phyloP scores from a whole-genome alignment of 805 yeast genomes.

The Barnettozyma californica region DNA sequence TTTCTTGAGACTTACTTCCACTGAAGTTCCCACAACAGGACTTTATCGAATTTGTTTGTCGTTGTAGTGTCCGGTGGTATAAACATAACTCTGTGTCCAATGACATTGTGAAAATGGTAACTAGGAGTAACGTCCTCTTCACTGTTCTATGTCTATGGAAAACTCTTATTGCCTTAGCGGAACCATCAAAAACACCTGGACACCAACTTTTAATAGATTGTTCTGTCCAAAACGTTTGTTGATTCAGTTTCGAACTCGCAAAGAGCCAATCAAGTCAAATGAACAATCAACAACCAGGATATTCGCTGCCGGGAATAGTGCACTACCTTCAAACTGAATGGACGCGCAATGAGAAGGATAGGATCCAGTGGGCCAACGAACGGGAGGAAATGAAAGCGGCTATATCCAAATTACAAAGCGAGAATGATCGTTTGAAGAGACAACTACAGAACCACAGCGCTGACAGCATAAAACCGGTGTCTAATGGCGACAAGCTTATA shows the following conservation, averaged over 20 bases:
- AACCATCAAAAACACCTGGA: background rate
- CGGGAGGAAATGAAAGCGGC: constrained; percentile 52
- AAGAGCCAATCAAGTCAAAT: background rate
- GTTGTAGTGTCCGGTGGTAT: constrained; percentile 67
- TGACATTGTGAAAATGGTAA: background rate
- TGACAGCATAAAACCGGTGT: background rate
- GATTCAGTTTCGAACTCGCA: background rate
- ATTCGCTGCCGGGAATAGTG: constrained; percentile 45
- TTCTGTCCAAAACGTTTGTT: background rate
- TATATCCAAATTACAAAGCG: constrained; percentile 49
- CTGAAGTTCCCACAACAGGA: constrained; percentile 68
- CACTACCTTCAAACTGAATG: constrained; percentile 58
- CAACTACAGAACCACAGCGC: constrained; percentile 1
- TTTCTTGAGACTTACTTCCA: constrained; percentile 53
- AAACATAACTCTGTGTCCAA: constrained; percentile 34
- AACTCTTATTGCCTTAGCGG: background rate
- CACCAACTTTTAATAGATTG: background rate
- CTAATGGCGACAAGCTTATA: background rate
- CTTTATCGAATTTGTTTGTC: constrained; percentile 46
- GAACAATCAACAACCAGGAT: constrained; percentile 5
- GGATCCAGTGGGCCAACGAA: constrained; percentile 57
- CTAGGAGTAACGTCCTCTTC: background rate
- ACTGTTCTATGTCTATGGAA: background rate
- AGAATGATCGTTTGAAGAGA: constrained; percentile 35
- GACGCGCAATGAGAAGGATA: constrained; percentile 54